A percentile compares a stretch with the other conserved stretches of the same genome.
phyloP scores from a whole-genome alignment of 1,284 basidiomycete species.

The Mycosarcoma mackinlayi region DNA sequence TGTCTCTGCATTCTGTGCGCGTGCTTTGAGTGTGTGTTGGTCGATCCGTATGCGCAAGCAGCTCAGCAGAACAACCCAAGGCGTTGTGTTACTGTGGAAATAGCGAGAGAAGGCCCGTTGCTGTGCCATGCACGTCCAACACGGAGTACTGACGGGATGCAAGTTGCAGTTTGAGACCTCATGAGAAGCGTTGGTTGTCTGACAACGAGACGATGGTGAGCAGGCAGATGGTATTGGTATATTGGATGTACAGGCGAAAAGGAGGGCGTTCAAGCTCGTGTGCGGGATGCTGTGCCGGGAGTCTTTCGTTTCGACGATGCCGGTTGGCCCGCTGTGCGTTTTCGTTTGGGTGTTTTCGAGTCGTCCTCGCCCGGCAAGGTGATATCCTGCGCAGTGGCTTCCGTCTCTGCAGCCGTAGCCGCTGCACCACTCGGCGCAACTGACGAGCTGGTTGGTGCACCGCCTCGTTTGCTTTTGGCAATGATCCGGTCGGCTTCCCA shows the following conservation, averaged over 20 bases:
- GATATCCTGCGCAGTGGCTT: slow-evolving; percentile 1
- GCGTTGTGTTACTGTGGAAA: too few species aligned
- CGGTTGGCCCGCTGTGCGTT: slow-evolving; percentile 17
- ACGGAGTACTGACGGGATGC: too few species aligned
- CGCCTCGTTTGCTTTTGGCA: slow-evolving; percentile 37
- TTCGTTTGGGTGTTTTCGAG: slow-evolving; percentile 41
- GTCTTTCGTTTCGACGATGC: slow-evolving; percentile 35
- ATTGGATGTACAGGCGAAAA: neutral
- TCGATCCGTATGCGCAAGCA: too few species aligned
- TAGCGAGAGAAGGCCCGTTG: too few species aligned
- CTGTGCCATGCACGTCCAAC: too few species aligned
- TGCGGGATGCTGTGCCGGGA: slow-evolving; percentile 21
- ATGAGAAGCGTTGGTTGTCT: too few species aligned
- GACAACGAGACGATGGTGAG: too few species aligned
- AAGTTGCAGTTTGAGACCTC: too few species aligned
- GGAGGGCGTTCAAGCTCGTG: slow-evolving; percentile 7
- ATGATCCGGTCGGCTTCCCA: slow-evolving; percentile 62
- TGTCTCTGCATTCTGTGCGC: too few species aligned
- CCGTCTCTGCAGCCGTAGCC: neutral
- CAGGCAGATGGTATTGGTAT: neutral
- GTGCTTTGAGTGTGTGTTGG: too few species aligned
- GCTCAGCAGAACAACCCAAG: too few species aligned
- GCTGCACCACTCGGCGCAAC: neutral
- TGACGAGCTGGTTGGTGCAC: neutral
- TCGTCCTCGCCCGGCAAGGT: slow-evolving; percentile 6